Evolutionary conservation across 305 asterid genomes (phyloP).

Genomic region (Ilex paraguariensis): DNA sequence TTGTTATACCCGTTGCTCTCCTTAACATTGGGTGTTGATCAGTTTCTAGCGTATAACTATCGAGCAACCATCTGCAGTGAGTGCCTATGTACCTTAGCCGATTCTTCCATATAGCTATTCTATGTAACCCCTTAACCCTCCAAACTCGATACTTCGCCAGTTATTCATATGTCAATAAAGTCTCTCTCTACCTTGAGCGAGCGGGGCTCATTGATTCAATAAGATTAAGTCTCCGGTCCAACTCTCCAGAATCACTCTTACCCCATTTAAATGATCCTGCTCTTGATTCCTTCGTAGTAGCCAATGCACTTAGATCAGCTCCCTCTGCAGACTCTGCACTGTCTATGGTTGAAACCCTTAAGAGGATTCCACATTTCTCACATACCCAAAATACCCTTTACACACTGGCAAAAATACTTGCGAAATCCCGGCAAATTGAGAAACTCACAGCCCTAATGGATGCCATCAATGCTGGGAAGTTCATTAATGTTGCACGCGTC

Average conservation of each 20-base stretch:
- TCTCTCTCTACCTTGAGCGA: conserved; percentile 63
- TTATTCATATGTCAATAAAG: conserved; percentile 46
- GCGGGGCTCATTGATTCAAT: conserved; percentile 79
- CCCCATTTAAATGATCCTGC: conserved; percentile 44
- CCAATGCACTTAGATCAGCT: conserved; percentile 74
- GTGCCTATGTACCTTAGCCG: conserved; percentile 28
- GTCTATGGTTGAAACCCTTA: conserved; percentile 51
- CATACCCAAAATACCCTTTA: conserved; percentile 67
- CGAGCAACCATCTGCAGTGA: too few species aligned
- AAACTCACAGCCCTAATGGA: conserved; percentile 58
- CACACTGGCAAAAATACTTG: conserved; percentile 76
- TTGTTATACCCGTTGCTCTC: too few species aligned
- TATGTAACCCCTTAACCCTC: conserved; percentile 22
- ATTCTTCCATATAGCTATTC: conserved; percentile 18
- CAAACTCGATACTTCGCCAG: conserved; percentile 40
- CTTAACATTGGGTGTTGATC: too few species aligned
- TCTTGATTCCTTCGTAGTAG: conserved; percentile 71
- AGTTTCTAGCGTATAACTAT: too few species aligned
- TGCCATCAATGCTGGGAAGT: conserved; percentile 65
- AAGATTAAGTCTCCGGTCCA: conserved; percentile 66
- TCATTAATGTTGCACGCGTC: conserved; percentile 44
- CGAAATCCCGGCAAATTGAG: conserved; percentile 53
- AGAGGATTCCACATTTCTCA: conserved; percentile 47
- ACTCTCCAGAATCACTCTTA: conserved; percentile 46
- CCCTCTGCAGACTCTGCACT: conserved; percentile 82